Evolutionary conservation across 192 early-diverging fungal species (phyloP), one percentile per base, ranked within the genome.

Genomic region (Dissophora ornata): DNA sequence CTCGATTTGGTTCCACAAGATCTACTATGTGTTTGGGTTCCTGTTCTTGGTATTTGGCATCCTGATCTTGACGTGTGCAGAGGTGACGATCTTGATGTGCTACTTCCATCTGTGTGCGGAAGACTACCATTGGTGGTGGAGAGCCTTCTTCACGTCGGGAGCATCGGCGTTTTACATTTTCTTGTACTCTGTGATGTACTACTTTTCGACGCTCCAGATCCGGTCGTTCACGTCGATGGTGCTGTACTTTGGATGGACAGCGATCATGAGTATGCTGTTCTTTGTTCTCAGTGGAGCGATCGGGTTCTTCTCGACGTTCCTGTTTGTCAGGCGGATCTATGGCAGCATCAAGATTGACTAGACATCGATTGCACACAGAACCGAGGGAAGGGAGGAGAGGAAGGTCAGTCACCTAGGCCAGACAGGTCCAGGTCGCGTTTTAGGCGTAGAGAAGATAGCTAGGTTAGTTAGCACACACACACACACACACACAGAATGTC

Each of bases 1-100:
- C 81, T 92, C 90, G 46, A 95, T 97, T 38, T 97, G 94, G 94
- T 91, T 91, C 86, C 91, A 94, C 84, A 89, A 89, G 69, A 90
- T 95, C 40, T 98, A 96, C 84, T 96, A 96, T 65, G 90, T 96
- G 55, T 95, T 94, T 88, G 94, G 96, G 1, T 96, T 97, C 83
- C 79, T 96, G 66, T 88, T 96, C 84, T 66, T 95, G 51, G 94
- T 96, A 4, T 96, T 95, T 77, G 68, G 90, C 16, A 90, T 98
- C 46, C 81, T 98, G 58, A 77, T 95, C 19, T 60, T 96, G 59
- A 95, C 94, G 0, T 92, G 92, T n/a, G 90, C 94, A 15, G 94
- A 94, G 62, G 91, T 96, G 26, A 90, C 95, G n/a, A 90, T 96
- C 53, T 79, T 98, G 51, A 82, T 95, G 58, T 94, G 92, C 16